Evolutionary conservation across 352 stramenopile species (phyloP).

Genomic region (Phytophthora agathidicida): DNA sequence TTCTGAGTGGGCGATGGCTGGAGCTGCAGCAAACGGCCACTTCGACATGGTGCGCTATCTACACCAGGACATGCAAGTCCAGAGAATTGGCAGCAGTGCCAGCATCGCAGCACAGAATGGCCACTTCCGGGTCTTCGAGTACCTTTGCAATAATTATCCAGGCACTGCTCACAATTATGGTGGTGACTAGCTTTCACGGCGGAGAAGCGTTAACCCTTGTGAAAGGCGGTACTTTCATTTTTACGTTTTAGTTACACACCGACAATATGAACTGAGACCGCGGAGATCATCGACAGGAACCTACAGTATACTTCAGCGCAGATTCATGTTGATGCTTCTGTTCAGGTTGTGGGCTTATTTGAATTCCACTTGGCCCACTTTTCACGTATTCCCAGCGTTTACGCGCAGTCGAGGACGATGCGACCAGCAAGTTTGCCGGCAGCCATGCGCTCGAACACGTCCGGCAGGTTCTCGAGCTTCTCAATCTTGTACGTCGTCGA

Average conservation of each 20-base stretch:
- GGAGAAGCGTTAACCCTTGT: too few relatives aligned
- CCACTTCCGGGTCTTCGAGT: slow-evolving; percentile 19
- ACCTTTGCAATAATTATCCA: slow-evolving; percentile 20
- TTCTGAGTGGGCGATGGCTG: slow-evolving; percentile 24
- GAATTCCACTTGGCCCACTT: too few relatives aligned
- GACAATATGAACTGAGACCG: too few relatives aligned
- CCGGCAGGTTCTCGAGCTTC: slow-evolving; percentile 38
- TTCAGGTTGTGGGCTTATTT: too few relatives aligned
- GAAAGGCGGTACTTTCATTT: too few relatives aligned
- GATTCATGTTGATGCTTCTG: too few relatives aligned
- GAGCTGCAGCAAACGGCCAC: slow-evolving; percentile 17
- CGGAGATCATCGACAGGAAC: too few relatives aligned
- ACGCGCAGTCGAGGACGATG: slow-evolving; percentile 49
- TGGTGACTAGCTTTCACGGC: slow-evolving; percentile 7
- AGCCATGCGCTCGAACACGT: slow-evolving; percentile 53
- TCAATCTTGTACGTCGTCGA: slow-evolving; percentile 45
- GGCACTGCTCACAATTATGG: slow-evolving; percentile 9
- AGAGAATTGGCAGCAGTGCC: slow-evolving; percentile 16
- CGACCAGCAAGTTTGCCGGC: too few relatives aligned
- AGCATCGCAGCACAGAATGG: slow-evolving; percentile 25
- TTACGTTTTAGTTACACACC: too few relatives aligned
- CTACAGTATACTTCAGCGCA: too few relatives aligned
- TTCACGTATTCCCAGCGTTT: too few relatives aligned
- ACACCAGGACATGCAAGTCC: slow-evolving; percentile 16
- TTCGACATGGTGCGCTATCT: slow-evolving; percentile 22